These are phyloP conservation scores for Vitis rotundifolia DNA, from an alignment of 164 flowering plant genomes.

Conservation along the genomic window DNA sequence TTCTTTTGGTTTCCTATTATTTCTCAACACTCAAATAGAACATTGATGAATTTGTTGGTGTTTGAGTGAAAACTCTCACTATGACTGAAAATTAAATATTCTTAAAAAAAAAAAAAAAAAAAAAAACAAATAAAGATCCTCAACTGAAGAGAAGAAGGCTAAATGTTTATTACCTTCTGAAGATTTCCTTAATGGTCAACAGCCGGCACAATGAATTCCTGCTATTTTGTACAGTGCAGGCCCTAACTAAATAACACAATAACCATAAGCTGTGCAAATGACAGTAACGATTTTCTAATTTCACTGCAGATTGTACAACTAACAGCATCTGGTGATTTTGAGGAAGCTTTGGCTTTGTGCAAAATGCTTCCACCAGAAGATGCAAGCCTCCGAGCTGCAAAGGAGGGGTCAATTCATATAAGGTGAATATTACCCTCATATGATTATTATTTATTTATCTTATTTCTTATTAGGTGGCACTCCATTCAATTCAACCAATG, in stretches of 20 bases:
- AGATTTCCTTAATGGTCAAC: no score
- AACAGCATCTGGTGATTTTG: constrained; percentile 97
- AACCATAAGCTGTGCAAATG: neutral
- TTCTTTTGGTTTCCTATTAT: no score
- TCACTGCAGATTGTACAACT: constrained; percentile 85
- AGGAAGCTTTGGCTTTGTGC: constrained; percentile 94
- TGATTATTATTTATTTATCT: neutral
- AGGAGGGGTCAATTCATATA: constrained; percentile 86
- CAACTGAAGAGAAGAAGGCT: no score
- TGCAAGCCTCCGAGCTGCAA: constrained; percentile 88
- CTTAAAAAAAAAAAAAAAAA: no score
- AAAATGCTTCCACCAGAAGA: constrained; percentile 98
- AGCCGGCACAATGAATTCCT: neutral
- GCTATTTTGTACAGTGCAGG: neutral
- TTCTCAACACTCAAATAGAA: no score
- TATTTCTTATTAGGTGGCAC: neutral
- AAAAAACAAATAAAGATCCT: no score
- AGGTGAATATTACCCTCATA: constrained; percentile 42
- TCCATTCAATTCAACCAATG: no score
- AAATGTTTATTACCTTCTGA: no score
- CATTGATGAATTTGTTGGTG: no score
- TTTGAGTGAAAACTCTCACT: no score
- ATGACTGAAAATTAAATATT: no score
- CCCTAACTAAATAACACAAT: neutral
- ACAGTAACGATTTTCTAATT: neutral